Conservation (phyloP, 169 alveolate species). For the Cryptosporidium sp. region DNA sequence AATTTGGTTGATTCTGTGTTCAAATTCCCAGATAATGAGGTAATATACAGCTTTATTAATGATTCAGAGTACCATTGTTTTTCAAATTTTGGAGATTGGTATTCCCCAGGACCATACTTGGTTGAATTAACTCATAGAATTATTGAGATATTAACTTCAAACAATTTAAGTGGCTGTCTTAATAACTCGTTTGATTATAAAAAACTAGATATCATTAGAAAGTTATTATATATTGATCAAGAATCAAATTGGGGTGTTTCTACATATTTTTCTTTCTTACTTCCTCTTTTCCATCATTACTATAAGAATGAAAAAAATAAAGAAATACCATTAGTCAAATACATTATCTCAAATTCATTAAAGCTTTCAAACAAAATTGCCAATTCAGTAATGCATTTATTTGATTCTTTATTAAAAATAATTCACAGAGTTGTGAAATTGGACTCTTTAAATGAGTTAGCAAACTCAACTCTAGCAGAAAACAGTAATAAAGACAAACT, state of each 20-base stretch:
- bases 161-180: background rate
- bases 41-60: constrained; percentile 18
- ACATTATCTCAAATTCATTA: constrained; percentile 43
- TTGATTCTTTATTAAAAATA: constrained; percentile 28
- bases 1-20: constrained; percentile 53
- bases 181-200: background rate
- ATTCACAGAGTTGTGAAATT: constrained; percentile 1
- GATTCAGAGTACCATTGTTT: background rate
- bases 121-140: constrained; percentile 62
- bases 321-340: constrained; percentile 22
- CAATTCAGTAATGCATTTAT: constrained; percentile 13
- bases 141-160: constrained; percentile 9
- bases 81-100: constrained; percentile 51
- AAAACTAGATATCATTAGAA: background rate
- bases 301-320: constrained; percentile 11
- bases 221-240: constrained; percentile 15
- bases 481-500: background rate
- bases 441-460: constrained; percentile 29
- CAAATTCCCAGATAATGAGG: constrained; percentile 38
- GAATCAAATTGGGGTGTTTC: constrained; percentile 50
- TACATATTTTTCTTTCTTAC: constrained; percentile 49
- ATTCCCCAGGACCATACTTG: constrained; percentile 32
- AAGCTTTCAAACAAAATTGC: constrained; percentile 54
- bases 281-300: constrained; percentile 40
- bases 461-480: constrained; percentile 10